Percentiles rank a stretch among this genome's conserved stretches.
Evolutionary conservation across 1,284 basidiomycete genomes (phyloP).

Genomic region (Cerrena zonata): DNA sequence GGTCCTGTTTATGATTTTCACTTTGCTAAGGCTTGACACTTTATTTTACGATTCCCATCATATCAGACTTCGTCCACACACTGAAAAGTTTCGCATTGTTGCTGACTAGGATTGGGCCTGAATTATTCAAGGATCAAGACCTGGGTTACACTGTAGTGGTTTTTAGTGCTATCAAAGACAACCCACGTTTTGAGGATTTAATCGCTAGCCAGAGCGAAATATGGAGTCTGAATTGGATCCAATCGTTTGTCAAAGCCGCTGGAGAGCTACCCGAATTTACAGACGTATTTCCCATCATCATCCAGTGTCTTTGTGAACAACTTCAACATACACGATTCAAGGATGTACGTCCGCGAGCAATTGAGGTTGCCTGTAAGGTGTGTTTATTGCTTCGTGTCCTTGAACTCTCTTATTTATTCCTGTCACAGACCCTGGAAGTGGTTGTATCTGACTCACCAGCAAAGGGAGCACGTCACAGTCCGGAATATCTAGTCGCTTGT

Average conservation of each 20-base stretch:
- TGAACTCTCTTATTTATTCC: not conserved
- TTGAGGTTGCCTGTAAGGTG: constrained; percentile 59
- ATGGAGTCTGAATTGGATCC: constrained; percentile 26
- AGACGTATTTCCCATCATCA: constrained; percentile 63
- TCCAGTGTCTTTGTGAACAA: constrained; percentile 71
- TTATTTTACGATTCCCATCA: not conserved
- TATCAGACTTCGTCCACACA: constrained; percentile 59
- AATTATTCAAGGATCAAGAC: constrained; percentile 64
- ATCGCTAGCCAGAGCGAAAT: constrained; percentile 14
- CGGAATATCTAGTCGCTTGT: constrained; percentile 29
- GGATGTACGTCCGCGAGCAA: constrained; percentile 50
- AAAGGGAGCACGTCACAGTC: constrained; percentile 25
- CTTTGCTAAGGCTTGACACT: not conserved
- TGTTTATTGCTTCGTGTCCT: constrained; percentile 23
- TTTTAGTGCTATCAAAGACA: constrained; percentile 80
- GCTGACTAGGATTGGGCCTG: constrained; percentile 44
- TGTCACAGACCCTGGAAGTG: constrained; percentile 18
- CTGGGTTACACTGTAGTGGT: constrained; percentile 68
- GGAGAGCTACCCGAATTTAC: constrained; percentile 48
- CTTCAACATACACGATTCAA: constrained; percentile 70
- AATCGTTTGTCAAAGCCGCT: constrained; percentile 47
- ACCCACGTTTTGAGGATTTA: constrained; percentile 55
- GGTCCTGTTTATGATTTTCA: constrained; percentile 31
- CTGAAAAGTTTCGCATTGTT: constrained; percentile 55
- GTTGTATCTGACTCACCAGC: constrained; percentile 11